Conservation (phyloP, 345 rosid genomes). For the Bruguiera parviflora region DNA sequence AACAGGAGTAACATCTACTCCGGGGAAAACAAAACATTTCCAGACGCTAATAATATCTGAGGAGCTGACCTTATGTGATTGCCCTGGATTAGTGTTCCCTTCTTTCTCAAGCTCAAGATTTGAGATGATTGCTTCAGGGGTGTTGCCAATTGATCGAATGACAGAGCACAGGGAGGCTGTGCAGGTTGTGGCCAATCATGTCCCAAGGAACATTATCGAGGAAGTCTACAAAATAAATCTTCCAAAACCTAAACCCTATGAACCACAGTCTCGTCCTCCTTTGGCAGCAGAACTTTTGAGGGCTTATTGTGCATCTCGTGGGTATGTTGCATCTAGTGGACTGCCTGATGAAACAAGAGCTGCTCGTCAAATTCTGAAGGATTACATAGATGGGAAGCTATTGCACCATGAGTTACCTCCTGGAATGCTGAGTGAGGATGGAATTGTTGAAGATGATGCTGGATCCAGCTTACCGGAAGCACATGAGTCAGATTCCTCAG, state of each 20-base stretch:
- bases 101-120: constrained; percentile 88
- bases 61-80: constrained; percentile 78
- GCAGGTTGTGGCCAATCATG: constrained; percentile 77
- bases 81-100: constrained; percentile 90
- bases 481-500: constrained; percentile 43
- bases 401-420: constrained; percentile 79
- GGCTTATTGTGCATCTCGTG: constrained; percentile 78
- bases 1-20: constrained; percentile 91
- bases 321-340: constrained; percentile 87
- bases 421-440: constrained; percentile 38
- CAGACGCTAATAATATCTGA: constrained; percentile 81
- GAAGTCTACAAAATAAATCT: constrained; percentile 64
- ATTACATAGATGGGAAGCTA: constrained; percentile 76
- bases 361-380: constrained; percentile 80
- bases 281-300: constrained; percentile 68
- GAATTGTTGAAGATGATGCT: constrained; percentile 21
- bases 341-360: constrained; percentile 90
- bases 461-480: constrained; percentile 25
- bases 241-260: constrained; percentile 85
- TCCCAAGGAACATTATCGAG: constrained; percentile 64
- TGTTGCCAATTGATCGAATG: constrained; percentile 86
- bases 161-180: constrained; percentile 87
- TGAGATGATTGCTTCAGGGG: constrained; percentile 93
- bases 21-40: constrained; percentile 95
- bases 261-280: constrained; percentile 72